Conservation (phyloP, 805 yeast genomes). For the Candida succiphila region DNA sequence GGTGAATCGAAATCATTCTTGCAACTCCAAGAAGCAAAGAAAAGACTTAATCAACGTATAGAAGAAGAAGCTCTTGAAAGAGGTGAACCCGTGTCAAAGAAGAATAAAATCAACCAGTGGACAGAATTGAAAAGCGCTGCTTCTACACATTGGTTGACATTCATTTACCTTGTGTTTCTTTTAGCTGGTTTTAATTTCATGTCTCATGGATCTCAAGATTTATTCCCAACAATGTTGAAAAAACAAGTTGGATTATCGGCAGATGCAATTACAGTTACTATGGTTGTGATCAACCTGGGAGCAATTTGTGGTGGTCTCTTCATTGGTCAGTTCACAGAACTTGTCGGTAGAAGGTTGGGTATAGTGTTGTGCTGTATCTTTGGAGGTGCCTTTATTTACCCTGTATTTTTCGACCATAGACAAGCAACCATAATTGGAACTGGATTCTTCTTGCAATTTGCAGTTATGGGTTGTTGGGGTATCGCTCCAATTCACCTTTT, state of each 20-base stretch:
- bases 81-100: slow-evolving; percentile 2
- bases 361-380: slow-evolving; percentile 37
- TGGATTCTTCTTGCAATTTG: slow-evolving; percentile 49
- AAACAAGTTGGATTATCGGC: slow-evolving; percentile 37
- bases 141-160: slow-evolving; percentile 49
- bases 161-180: slow-evolving; percentile 45
- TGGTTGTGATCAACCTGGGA: slow-evolving; percentile 56
- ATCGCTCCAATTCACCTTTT: slow-evolving; percentile 56
- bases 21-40: slow-evolving; percentile 19
- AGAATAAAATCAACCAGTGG: slow-evolving; percentile 5
- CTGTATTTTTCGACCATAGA: slow-evolving; percentile 40
- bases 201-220: slow-evolving; percentile 69
- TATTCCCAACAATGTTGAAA: slow-evolving; percentile 54
- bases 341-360: slow-evolving; percentile 52
- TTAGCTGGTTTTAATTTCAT: slow-evolving; percentile 65
- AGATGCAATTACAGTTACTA: slow-evolving; percentile 47
- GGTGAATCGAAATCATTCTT: slow-evolving; percentile 53
- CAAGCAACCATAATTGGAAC: slow-evolving; percentile 42
- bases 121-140: slow-evolving; percentile 25
- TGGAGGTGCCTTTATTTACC: slow-evolving; percentile 55
- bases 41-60: slow-evolving; percentile 10
- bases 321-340: slow-evolving; percentile 46
- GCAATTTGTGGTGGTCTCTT: slow-evolving; percentile 57
- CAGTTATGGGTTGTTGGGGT: slow-evolving; percentile 72
- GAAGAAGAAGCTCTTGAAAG: slow-evolving; percentile 4